Evolutionary conservation across 306 rosid genomes (phyloP), one percentile per base, ranked within the genome.

Genomic region (Begonia loranthoides): DNA sequence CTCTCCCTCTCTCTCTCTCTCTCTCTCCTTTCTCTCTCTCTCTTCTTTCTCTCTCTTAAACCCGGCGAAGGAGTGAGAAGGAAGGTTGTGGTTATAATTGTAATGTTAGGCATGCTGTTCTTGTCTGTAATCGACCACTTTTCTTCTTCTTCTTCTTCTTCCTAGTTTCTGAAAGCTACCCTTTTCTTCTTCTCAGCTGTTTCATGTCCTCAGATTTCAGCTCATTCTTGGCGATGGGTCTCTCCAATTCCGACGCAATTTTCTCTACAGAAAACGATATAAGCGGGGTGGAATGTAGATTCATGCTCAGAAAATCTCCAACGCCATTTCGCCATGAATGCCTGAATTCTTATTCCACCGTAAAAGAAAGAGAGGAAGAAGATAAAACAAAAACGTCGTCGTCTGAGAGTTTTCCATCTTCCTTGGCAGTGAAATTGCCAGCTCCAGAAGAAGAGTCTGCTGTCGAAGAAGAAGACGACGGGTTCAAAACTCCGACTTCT

Each of bases 401-500:
- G 14, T 10, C 15, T 43, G 36, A 28, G 4, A 3, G 14, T 43
- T 43, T 12, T 43, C 47, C 15, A 43, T 10, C n/a, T 0, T 11
- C 15, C 47, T 28, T 43, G 47, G 14, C 0, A 43, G n/a, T 79
- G 50, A 39, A 51, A 39, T 56, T 78, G 52, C 77, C 79, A 3
- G 22, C 63, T 43, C 3, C 13, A 43, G 13, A 10, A 43, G 59
- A 38, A 9, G 50, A 49, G 2, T 43, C n/a, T 6, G 43, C 12
- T 3, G 50, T 50, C 6, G 70, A 66, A 0, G 47, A 43, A 10
- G 47, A 11, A 2, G 60, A 49, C 3, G 80, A 73, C 1, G 88
- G 86, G 48, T 51, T 75, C 70, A 75, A 66, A 74, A 84, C 94
- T 54, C 94, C 94, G 15, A 84, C 79, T 8, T 60, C 77, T 2